Evolutionary conservation across 2,329 filamentous ascomycete species (phyloP).

Genomic region (Paraphoma sp.): DNA sequence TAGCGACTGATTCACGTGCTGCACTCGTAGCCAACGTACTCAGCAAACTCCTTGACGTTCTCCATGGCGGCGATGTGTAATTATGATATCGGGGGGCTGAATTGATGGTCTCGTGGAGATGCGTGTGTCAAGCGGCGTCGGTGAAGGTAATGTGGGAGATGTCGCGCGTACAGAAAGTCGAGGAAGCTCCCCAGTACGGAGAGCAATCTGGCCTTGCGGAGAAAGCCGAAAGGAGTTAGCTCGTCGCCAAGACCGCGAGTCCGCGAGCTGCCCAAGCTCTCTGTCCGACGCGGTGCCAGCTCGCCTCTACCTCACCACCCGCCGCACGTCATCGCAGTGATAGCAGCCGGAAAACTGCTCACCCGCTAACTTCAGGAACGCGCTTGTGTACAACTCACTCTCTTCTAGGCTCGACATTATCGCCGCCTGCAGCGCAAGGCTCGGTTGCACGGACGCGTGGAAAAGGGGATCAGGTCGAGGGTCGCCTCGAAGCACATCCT

Average conservation of each 20-base stretch:
- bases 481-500: slow-evolving; percentile 15
- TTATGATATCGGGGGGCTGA: slow-evolving; percentile 1
- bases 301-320: slow-evolving; percentile 13
- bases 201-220: slow-evolving; percentile 39
- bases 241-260: slow-evolving; percentile 17
- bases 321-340: background rate
- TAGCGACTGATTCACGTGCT: slow-evolving; percentile 16
- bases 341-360: background rate
- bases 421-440: background rate
- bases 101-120: slow-evolving; percentile 4
- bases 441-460: slow-evolving; percentile 7
- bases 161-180: slow-evolving; percentile 24
- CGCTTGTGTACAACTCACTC: background rate
- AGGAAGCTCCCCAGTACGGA: slow-evolving; percentile 26
- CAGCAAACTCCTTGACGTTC: slow-evolving; percentile 73
- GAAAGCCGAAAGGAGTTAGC: slow-evolving; percentile 23
- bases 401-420: background rate
- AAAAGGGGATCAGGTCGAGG: slow-evolving; percentile 17
- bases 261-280: slow-evolving; percentile 13
- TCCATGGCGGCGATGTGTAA: slow-evolving; percentile 62
- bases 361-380: background rate
- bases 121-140: slow-evolving; percentile 11
- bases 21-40: slow-evolving; percentile 46
- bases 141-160: slow-evolving; percentile 11
- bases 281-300: slow-evolving; percentile 17